Percentiles rank a stretch among this genome's conserved stretches.
These are phyloP conservation scores for Stereum hirsutum DNA, from an alignment of 1,284 basidiomycete genomes.

Conservation along the genomic window DNA sequence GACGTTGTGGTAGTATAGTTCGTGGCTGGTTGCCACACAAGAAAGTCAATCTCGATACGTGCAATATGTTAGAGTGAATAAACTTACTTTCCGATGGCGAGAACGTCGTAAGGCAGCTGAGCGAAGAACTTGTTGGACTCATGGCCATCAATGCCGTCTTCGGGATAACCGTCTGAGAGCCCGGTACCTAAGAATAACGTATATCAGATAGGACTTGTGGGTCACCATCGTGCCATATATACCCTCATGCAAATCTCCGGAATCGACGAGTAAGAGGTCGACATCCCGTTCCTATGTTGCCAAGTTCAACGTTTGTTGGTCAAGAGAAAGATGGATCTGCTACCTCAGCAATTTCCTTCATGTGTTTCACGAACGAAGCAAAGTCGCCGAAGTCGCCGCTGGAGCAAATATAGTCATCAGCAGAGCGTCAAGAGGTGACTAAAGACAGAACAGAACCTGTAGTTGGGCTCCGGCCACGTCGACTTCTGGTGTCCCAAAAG, in stretches of 20 bases:
- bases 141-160: too few species aligned
- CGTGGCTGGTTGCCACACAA: conserved; percentile 66
- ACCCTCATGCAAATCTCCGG: conserved; percentile 79
- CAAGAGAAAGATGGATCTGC: background rate
- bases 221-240: too few species aligned
- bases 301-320: background rate
- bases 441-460: conserved; percentile 38
- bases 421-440: too few species aligned
- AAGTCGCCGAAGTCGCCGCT: conserved; percentile 77
- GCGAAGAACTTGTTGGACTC: conserved; percentile 68
- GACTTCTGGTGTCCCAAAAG: conserved; percentile 65
- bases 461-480: conserved; percentile 67
- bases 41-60: too few species aligned
- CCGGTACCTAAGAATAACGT: conserved; percentile 45
- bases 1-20: conserved; percentile 74
- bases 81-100: conserved; percentile 81
- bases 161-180: conserved; percentile 61
- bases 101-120: conserved; percentile 73
- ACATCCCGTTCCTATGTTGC: conserved; percentile 57
- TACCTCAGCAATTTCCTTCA: conserved; percentile 63
- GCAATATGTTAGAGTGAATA: conserved; percentile 15
- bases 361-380: conserved; percentile 74
- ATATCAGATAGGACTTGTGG: too few species aligned
- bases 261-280: conserved; percentile 64
- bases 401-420: background rate